phyloP scores from a whole-genome alignment of 345 rosid genomes.

The Turritis glabra region DNA sequence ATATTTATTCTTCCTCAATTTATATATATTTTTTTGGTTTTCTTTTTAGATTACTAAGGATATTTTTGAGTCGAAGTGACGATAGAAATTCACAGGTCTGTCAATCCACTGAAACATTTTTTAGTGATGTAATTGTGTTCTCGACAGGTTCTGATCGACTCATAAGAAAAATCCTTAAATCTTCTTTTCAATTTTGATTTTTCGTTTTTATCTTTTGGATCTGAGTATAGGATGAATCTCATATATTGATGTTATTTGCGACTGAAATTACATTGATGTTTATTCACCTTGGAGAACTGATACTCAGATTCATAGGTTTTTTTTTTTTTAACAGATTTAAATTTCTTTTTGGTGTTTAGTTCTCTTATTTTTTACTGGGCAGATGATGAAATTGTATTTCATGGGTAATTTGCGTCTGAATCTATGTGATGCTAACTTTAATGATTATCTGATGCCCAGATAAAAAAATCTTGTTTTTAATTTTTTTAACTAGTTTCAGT shows the following conservation, averaged over 20 bases:
- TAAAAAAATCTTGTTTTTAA: not conserved
- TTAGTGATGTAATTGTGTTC: slow-evolving; percentile 37
- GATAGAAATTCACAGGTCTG: slow-evolving; percentile 40
- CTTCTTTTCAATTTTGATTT: not conserved
- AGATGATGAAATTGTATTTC: slow-evolving; percentile 34
- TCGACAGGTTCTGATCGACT: slow-evolving; percentile 41
- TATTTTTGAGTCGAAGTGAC: slow-evolving; percentile 32
- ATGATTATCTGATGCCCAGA: slow-evolving; percentile 33
- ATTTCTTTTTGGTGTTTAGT: not conserved
- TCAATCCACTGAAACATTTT: slow-evolving; percentile 32
- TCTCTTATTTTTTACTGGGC: not conserved
- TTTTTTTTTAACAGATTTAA: not conserved
- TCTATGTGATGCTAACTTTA: slow-evolving; percentile 29
- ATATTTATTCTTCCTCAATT: not conserved
- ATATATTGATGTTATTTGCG: slow-evolving; percentile 29
- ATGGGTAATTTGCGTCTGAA: slow-evolving; percentile 48
- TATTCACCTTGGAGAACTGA: slow-evolving; percentile 47
- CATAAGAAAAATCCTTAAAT: not conserved
- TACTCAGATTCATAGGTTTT: slow-evolving; percentile 14
- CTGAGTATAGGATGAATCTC: slow-evolving; percentile 32
- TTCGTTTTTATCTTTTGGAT: not conserved
- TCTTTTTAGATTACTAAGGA: not conserved
- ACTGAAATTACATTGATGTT: slow-evolving; percentile 37
- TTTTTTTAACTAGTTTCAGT: not conserved
- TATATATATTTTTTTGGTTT: not conserved